phyloP scores from a whole-genome alignment of 176 grass and related monocot genomes.

The Carex littledalei region DNA sequence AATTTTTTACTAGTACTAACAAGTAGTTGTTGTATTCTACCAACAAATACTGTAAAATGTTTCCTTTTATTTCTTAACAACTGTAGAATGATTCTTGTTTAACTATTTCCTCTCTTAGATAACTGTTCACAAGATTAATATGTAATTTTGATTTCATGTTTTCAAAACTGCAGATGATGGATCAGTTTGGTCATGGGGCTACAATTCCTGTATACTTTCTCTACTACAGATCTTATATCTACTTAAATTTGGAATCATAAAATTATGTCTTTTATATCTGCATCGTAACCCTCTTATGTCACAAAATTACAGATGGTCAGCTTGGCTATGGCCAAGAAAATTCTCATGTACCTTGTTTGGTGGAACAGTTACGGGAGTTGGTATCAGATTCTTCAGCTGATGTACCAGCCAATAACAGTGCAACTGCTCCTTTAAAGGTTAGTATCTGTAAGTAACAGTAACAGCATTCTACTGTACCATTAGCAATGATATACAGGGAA shows the following conservation, averaged over 20 bases:
- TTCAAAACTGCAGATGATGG: slow-evolving; percentile 70
- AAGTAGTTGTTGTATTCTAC: background rate
- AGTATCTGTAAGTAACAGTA: background rate
- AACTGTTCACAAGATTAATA: background rate
- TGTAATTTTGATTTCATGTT: background rate
- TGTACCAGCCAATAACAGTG: slow-evolving; percentile 13
- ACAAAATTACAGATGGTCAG: slow-evolving; percentile 72
- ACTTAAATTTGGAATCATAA: background rate
- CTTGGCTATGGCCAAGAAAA: slow-evolving; percentile 73
- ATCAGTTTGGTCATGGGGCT: slow-evolving; percentile 98
- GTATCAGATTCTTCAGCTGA: slow-evolving; percentile 40
- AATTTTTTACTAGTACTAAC: background rate
- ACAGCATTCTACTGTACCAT: background rate
- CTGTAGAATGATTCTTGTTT: background rate
- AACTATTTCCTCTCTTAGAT: background rate
- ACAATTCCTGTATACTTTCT: slow-evolving; percentile 96
- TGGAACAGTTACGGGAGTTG: slow-evolving; percentile 72
- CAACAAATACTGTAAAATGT: background rate
- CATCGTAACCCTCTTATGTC: slow-evolving; percentile 22
- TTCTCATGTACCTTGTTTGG: slow-evolving; percentile 61
- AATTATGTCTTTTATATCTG: background rate
- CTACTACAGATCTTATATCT: background rate
- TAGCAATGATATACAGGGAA: background rate
- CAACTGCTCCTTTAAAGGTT: slow-evolving; percentile 50
- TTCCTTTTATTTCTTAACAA: background rate